Percentiles rank a stretch among this genome's conserved stretches.
phyloP scores from a whole-genome alignment of 495 filamentous ascomycete species.

The Melanomma pulvis-pyrius region DNA sequence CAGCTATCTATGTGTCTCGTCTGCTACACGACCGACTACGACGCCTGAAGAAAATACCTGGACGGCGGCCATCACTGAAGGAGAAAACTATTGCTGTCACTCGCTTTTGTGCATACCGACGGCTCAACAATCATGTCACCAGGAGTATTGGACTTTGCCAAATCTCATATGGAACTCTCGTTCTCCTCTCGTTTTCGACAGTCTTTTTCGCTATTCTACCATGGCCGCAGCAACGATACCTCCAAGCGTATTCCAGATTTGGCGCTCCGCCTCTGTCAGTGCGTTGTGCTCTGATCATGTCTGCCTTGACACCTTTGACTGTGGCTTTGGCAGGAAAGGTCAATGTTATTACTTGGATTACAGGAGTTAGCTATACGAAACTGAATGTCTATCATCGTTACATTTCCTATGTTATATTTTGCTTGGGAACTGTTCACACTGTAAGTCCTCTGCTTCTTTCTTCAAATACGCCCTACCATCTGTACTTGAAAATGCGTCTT shows the following conservation, averaged over 20 bases:
- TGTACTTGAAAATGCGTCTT: too few relatives aligned
- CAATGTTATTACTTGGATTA: conserved; percentile 24
- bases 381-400: conserved; percentile 28
- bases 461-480: too few relatives aligned
- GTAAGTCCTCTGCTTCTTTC: conserved; percentile 4
- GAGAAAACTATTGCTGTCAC: conserved; percentile 6
- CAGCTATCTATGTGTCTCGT: conserved; percentile 11
- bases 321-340: conserved; percentile 20
- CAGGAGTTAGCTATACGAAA: conserved; percentile 23
- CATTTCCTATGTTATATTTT: conserved; percentile 16
- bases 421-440: conserved; percentile 13
- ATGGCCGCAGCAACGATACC: conserved; percentile 17
- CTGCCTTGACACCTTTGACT: conserved; percentile 16
- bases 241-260: conserved; percentile 14
- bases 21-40: not conserved
- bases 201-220: conserved; percentile 22
- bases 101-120: conserved; percentile 10
- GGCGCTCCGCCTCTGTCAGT: conserved; percentile 17
- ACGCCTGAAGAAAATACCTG: not conserved
- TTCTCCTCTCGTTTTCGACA: conserved; percentile 15
- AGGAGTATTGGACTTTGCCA: conserved; percentile 5
- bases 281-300: conserved; percentile 23
- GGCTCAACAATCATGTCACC: not conserved
- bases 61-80: not conserved
- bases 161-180: conserved; percentile 6